phyloP scores from a whole-genome alignment of 2,329 filamentous ascomycete species.

The Clarireedia paspali region DNA sequence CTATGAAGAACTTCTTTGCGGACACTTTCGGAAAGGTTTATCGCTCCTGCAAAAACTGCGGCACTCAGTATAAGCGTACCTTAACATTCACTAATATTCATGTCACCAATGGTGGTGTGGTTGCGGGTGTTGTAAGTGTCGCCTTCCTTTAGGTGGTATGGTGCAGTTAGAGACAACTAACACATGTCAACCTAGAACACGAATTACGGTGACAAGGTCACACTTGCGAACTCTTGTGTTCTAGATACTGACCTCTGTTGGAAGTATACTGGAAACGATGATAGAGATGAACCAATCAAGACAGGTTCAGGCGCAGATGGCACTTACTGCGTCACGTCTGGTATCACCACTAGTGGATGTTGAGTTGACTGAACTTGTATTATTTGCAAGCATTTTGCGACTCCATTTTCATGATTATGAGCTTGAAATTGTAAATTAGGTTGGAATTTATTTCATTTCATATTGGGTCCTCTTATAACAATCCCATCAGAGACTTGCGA shows the following conservation, averaged over 20 bases:
- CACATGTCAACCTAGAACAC: conserved; percentile 11
- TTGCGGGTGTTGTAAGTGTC: conserved; percentile 34
- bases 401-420: too few relatives aligned
- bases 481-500: too few relatives aligned
- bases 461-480: too few relatives aligned
- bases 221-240: conserved; percentile 33
- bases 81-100: conserved; percentile 37
- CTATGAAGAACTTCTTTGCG: conserved; percentile 32
- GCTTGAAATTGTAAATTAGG: too few relatives aligned
- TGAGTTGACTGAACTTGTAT: not conserved
- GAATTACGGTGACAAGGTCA: conserved; percentile 30
- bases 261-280: conserved; percentile 30
- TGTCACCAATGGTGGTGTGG: conserved; percentile 34
- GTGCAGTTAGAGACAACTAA: conserved; percentile 36
- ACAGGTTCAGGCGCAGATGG: conserved; percentile 32
- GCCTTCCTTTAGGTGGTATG: conserved; percentile 17
- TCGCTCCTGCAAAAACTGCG: conserved; percentile 43
- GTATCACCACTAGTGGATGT: conserved; percentile 13
- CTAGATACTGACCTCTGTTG: conserved; percentile 15
- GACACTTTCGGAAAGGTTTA: conserved; percentile 40
- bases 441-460: too few relatives aligned
- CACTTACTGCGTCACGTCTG: conserved; percentile 26
- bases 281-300: conserved; percentile 33
- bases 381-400: too few relatives aligned
- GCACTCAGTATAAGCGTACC: conserved; percentile 33